These are phyloP conservation scores for Mitragyna speciosa DNA, from an alignment of 257 asterid genomes.

Conservation along the genomic window DNA sequence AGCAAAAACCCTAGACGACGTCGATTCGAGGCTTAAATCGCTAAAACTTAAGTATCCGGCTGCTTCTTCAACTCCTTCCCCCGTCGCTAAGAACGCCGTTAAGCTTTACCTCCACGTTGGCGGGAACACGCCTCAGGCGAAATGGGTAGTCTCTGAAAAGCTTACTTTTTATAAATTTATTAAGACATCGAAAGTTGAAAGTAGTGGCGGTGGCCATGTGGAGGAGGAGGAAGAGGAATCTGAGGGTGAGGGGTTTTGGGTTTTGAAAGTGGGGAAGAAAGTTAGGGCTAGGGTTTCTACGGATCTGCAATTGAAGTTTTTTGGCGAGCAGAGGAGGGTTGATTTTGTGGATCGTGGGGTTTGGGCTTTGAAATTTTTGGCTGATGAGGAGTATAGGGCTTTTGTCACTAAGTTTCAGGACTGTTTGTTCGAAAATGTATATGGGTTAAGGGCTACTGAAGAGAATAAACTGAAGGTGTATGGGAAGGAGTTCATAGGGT, in stretches of 20 bases:
- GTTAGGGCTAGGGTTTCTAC: slow-evolving; percentile 70
- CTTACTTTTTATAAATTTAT: slow-evolving; percentile 49
- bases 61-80: slow-evolving; percentile 24
- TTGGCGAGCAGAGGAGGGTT: slow-evolving; percentile 93
- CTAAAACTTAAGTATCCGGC: slow-evolving; percentile 75
- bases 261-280: slow-evolving; percentile 69
- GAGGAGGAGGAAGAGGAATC: slow-evolving; percentile 45
- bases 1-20: slow-evolving; percentile 56
- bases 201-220: slow-evolving; percentile 31
- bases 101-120: slow-evolving; percentile 84
- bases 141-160: slow-evolving; percentile 81
- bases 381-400: slow-evolving; percentile 70
- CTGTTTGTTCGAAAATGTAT: slow-evolving; percentile 83
- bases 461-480: slow-evolving; percentile 73
- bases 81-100: slow-evolving; percentile 46
- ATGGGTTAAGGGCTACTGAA: slow-evolving; percentile 73
- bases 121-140: slow-evolving; percentile 90
- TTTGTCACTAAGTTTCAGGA: slow-evolving; percentile 77
- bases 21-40: slow-evolving; percentile 61
- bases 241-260: slow-evolving; percentile 70
- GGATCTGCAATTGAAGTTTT: slow-evolving; percentile 81
- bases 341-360: slow-evolving; percentile 92
- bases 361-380: slow-evolving; percentile 82
- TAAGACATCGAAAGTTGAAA: slow-evolving; percentile 48
- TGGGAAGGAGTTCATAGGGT: slow-evolving; percentile 87